Evolutionary conservation across 805 yeast species (phyloP).

Genomic region (Pichia thaimueangensis): DNA sequence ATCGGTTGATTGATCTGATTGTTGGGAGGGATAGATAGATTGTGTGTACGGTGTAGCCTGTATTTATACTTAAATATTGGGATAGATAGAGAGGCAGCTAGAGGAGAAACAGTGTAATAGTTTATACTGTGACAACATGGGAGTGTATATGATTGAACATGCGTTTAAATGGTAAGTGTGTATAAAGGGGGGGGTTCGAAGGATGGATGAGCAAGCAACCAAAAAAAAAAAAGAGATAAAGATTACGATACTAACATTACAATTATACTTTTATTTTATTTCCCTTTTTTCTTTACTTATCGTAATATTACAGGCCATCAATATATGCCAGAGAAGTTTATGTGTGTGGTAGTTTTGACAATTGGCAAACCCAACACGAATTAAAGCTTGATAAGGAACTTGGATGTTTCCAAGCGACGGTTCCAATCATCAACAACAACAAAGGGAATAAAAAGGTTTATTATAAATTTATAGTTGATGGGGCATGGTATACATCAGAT

Average conservation of each 20-base stretch:
- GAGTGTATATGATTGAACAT: neutral
- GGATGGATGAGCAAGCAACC: neutral
- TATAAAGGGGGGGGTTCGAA: neutral
- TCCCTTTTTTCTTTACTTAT: neutral
- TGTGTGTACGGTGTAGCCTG: too few species aligned
- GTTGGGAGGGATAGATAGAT: too few species aligned
- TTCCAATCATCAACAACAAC: too few species aligned
- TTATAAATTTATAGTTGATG: conserved; percentile 58
- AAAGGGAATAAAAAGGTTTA: conserved; percentile 25
- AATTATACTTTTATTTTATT: neutral
- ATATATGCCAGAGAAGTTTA: conserved; percentile 34
- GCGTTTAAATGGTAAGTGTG: conserved; percentile 1
- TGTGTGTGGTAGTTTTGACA: conserved; percentile 55
- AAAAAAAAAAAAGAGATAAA: too few species aligned
- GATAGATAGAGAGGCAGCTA: neutral
- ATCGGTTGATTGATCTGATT: neutral
- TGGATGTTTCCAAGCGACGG: conserved; percentile 24
- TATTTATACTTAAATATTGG: neutral
- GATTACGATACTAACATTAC: neutral
- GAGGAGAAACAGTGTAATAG: neutral
- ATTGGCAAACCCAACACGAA: conserved; percentile 44
- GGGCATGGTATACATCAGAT: conserved; percentile 42
- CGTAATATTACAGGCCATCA: conserved; percentile 26
- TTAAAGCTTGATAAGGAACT: conserved; percentile 34
- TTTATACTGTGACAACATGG: neutral